Base-by-base conservation (phyloP, 2,329 filamentous ascomycete species). In the Cladosporium sp. region DNA sequence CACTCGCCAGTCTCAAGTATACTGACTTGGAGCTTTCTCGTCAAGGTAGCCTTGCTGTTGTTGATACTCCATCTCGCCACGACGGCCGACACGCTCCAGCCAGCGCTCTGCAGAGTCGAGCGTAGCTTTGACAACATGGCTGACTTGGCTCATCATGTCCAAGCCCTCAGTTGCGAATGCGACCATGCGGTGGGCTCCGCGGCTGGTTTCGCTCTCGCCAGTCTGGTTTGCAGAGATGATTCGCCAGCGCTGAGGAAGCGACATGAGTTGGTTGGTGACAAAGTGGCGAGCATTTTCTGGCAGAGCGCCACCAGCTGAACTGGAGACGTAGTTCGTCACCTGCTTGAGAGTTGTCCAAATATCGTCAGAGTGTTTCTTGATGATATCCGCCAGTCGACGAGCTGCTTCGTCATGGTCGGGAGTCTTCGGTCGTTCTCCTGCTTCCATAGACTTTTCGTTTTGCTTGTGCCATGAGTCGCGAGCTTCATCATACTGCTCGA, bases 61-160 rank as follows among this genome's bases (percentile, higher is more conserved):
- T 34, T 56, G 42, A 15, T 56, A 47, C 15, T 49, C 42, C 36
- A 40, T 40, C 34, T 49, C 54, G 6, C 54, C 54, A 17, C 42
- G 54, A 20, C 54, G 54, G 34, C 70, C 70, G 9, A 66, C 69
- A 30, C 64, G 60, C 22, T 92, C 88, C 64, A 93, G 90, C 94
- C 94, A 97, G 66, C 88, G 85, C 74, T 97, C 93, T 0, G 94
- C 94, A 67, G 89, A 94, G 58, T 89, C 84, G 55, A 97, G 88
- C 0, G 94, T 97, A 55, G 91, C 89, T 65, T 95, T 90, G 8
- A 97, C 82, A 1, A 97, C 90, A 5, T 87, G 86, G 40, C 87
- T 94, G 51, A 99, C 91, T 72, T 97, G 92, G 1, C 86, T 84
- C 82, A 97, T 92, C 88, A 97, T 96, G 66, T 97, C 92, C 14